Evolutionary conservation across 176 grass and related monocot genomes (phyloP).

Genomic region (Bothriochloa decipiens): DNA sequence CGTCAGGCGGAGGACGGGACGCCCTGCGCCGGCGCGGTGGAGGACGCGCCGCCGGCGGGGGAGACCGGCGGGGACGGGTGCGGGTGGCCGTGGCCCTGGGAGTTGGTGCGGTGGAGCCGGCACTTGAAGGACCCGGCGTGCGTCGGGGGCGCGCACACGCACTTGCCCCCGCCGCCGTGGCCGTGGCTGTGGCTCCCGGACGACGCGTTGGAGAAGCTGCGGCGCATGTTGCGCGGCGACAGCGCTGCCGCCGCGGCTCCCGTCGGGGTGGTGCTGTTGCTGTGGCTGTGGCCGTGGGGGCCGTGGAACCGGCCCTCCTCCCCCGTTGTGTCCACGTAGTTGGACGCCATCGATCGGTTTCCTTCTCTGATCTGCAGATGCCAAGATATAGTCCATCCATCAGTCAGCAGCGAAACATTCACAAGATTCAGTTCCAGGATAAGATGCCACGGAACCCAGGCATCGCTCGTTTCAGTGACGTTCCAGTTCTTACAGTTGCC

Average conservation of each 20-base stretch:
- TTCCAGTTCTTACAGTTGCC: neutral
- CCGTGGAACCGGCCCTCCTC: conserved; percentile 58
- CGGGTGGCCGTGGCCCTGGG: conserved; percentile 48
- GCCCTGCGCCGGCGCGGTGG: conserved; percentile 7
- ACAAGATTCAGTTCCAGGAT: too few relatives aligned
- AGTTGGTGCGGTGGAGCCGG: conserved; percentile 76
- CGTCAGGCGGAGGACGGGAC: conserved; percentile 37
- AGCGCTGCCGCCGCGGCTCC: conserved; percentile 39
- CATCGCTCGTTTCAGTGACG: too few relatives aligned
- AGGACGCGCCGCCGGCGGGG: neutral
- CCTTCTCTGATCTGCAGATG: conserved; percentile 23
- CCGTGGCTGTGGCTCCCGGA: conserved; percentile 27
- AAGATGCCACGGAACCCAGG: too few relatives aligned
- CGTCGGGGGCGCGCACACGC: conserved; percentile 80
- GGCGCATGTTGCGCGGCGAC: conserved; percentile 50
- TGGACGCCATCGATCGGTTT: conserved; percentile 57
- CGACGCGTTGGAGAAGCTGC: conserved; percentile 48
- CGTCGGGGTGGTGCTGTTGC: conserved; percentile 44
- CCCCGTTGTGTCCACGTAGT: conserved; percentile 57
- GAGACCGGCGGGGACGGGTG: conserved; percentile 37
- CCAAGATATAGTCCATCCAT: neutral
- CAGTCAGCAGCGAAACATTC: neutral
- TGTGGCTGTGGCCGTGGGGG: conserved; percentile 15
- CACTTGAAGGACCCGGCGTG: conserved; percentile 85
- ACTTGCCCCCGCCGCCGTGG: conserved; percentile 53